phyloP scores from a whole-genome alignment of 495 filamentous ascomycete genomes.

The Darksidea phi region DNA sequence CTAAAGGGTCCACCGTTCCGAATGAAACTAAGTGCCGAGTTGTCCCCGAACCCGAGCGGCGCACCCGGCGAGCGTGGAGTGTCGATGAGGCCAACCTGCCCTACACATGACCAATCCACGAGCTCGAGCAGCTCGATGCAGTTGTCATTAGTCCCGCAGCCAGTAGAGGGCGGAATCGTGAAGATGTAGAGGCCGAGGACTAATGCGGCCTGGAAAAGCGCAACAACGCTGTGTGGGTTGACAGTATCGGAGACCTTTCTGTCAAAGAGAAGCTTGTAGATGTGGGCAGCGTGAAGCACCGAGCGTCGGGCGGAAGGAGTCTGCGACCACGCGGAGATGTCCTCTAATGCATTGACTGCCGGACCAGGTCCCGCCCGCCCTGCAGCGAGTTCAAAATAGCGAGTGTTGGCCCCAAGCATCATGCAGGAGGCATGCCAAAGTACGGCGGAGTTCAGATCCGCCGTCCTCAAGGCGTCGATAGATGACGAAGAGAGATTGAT shows the following conservation, averaged over 20 bases:
- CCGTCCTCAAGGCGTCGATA: slow-evolving; percentile 27
- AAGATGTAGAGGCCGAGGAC: slow-evolving; percentile 55
- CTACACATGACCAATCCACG: slow-evolving; percentile 51
- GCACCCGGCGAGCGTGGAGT: slow-evolving; percentile 45
- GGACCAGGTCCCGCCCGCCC: slow-evolving; percentile 49
- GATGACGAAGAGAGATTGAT: slow-evolving; percentile 32
- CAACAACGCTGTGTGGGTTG: slow-evolving; percentile 51
- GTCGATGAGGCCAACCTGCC: slow-evolving; percentile 37
- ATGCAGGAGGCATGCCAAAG: slow-evolving; percentile 57
- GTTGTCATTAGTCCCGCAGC: slow-evolving; percentile 38
- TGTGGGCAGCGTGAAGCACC: slow-evolving; percentile 54
- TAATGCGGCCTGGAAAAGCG: slow-evolving; percentile 53
- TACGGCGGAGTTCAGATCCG: slow-evolving; percentile 45
- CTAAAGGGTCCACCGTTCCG: slow-evolving; percentile 53
- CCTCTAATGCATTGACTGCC: slow-evolving; percentile 51
- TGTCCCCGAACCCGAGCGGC: slow-evolving; percentile 44
- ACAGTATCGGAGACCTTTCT: slow-evolving; percentile 52
- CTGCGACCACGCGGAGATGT: slow-evolving; percentile 53
- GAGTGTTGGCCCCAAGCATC: slow-evolving; percentile 53
- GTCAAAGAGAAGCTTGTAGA: slow-evolving; percentile 53
- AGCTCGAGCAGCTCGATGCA: slow-evolving; percentile 53
- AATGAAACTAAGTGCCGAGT: slow-evolving; percentile 52
- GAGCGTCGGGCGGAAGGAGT: slow-evolving; percentile 52
- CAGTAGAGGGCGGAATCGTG: slow-evolving; percentile 45
- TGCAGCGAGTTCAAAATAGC: slow-evolving; percentile 53